These are phyloP conservation scores for Leccinum pellstonianum DNA, from an alignment of 768 basidiomycete species.

Conservation along the genomic window DNA sequence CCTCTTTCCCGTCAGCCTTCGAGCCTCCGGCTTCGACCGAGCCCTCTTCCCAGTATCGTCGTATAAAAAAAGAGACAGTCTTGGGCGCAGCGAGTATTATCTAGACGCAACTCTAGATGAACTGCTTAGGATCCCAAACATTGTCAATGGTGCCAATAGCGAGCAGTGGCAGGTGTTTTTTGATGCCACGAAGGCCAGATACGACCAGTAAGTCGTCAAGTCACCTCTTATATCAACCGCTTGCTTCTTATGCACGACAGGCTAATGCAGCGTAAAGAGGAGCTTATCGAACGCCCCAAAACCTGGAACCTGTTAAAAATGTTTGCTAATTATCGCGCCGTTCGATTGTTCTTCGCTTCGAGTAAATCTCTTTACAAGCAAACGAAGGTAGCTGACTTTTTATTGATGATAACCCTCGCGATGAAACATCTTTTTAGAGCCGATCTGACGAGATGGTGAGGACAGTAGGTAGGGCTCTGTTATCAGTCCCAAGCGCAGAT, in stretches of 20 bases:
- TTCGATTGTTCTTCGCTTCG: conserved; percentile 3
- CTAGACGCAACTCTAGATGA: conserved; percentile 16
- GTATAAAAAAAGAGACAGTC: background rate
- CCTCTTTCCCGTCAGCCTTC: conserved; percentile 6
- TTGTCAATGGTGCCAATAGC: background rate
- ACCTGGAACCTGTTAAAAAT: conserved; percentile 3
- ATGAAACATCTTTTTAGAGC: background rate
- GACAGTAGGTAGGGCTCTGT: background rate
- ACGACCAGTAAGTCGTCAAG: conserved; percentile 7
- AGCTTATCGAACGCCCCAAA: background rate
- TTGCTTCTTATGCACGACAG: background rate
- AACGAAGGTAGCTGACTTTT: conserved; percentile 6
- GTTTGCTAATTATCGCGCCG: conserved; percentile 4
- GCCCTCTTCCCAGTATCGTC: conserved; percentile 8
- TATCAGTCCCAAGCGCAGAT: conserved; percentile 6
- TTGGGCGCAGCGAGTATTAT: background rate
- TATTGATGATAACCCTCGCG: background rate
- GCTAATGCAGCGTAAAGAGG: background rate
- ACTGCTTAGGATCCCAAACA: background rate
- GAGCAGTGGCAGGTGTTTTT: background rate
- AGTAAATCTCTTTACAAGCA: background rate
- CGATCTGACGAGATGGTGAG: conserved; percentile 10
- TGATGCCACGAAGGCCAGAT: background rate
- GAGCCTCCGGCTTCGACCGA: conserved; percentile 2
- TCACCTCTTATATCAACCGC: background rate